Evolutionary conservation across 2,329 filamentous ascomycete genomes (phyloP).

Genomic region (Botryosphaeria agaves): DNA sequence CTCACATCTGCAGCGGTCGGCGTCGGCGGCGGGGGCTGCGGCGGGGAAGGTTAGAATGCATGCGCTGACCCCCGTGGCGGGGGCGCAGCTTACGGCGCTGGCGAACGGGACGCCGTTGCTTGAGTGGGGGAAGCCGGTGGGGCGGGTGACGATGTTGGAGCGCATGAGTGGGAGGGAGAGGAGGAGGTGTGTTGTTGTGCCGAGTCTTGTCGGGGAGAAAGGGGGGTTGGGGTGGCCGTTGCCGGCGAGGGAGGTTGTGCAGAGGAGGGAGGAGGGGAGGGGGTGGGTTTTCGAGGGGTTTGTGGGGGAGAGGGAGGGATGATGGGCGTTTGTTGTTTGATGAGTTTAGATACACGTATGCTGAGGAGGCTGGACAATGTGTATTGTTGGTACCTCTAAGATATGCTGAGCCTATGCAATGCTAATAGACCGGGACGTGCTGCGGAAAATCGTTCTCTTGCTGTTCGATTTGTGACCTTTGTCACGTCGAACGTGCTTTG

Average conservation of each 20-base stretch:
- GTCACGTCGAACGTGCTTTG: no score
- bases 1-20: conserved; percentile 57
- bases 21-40: conserved; percentile 13
- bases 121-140: conserved; percentile 77
- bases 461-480: no score
- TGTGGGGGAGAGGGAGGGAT: no score
- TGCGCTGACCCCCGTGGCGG: conserved; percentile 63
- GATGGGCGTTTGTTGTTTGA: no score
- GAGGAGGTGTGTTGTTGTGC: conserved; percentile 70
- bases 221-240: conserved; percentile 63
- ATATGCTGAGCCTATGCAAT: no score
- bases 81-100: conserved; percentile 56
- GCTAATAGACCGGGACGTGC: no score
- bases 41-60: conserved; percentile 64
- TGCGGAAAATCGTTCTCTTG: no score
- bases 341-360: no score
- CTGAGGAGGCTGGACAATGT: no score
- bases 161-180: conserved; percentile 29
- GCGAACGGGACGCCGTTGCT: conserved; percentile 75
- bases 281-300: conserved; percentile 59
- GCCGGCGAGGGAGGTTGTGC: conserved; percentile 67
- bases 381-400: no score
- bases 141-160: conserved; percentile 45
- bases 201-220: conserved; percentile 54
- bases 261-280: conserved; percentile 53